Evolutionary conservation across 2,329 filamentous ascomycete genomes (phyloP).

Genomic region (Leptographium lundbergii): DNA sequence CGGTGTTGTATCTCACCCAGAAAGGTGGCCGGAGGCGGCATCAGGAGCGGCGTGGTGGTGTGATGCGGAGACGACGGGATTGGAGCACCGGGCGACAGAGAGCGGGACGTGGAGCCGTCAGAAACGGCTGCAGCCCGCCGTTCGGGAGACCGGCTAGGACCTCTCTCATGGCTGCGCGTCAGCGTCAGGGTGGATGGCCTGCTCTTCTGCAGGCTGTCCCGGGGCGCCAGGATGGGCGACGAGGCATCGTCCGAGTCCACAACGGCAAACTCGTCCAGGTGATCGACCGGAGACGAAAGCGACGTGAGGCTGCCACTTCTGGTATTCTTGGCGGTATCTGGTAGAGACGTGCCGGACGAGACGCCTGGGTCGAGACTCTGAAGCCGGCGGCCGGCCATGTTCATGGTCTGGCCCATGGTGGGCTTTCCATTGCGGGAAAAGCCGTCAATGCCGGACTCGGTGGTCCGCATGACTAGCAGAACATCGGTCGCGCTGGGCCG

Average conservation of each 20-base stretch:
- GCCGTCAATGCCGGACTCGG: slow-evolving; percentile 34
- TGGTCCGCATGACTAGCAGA: slow-evolving; percentile 60
- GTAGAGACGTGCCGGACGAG: slow-evolving; percentile 30
- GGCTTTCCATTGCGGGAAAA: slow-evolving; percentile 18
- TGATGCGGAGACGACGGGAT: neutral
- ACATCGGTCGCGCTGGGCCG: slow-evolving; percentile 82
- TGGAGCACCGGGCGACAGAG: neutral
- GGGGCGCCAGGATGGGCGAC: slow-evolving; percentile 16
- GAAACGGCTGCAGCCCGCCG: slow-evolving; percentile 4
- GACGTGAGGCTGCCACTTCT: neutral
- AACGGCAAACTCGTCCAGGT: slow-evolving; percentile 14
- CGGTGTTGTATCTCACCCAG: slow-evolving; percentile 21
- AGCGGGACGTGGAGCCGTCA: neutral
- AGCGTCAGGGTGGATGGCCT: slow-evolving; percentile 24
- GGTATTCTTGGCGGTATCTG: slow-evolving; percentile 18
- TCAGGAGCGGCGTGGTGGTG: slow-evolving; percentile 29
- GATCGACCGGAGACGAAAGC: slow-evolving; percentile 20
- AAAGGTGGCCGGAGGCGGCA: slow-evolving; percentile 33
- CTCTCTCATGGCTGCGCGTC: slow-evolving; percentile 26
- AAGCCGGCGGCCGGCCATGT: slow-evolving; percentile 32
- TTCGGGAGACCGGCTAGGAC: slow-evolving; percentile 20
- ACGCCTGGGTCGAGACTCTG: slow-evolving; percentile 44
- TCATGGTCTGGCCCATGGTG: slow-evolving; percentile 16
- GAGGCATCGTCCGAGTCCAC: slow-evolving; percentile 13
- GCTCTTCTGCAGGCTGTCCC: slow-evolving; percentile 21